phyloP scores from a whole-genome alignment of 345 rosid genomes.

The Trapa incisa region DNA sequence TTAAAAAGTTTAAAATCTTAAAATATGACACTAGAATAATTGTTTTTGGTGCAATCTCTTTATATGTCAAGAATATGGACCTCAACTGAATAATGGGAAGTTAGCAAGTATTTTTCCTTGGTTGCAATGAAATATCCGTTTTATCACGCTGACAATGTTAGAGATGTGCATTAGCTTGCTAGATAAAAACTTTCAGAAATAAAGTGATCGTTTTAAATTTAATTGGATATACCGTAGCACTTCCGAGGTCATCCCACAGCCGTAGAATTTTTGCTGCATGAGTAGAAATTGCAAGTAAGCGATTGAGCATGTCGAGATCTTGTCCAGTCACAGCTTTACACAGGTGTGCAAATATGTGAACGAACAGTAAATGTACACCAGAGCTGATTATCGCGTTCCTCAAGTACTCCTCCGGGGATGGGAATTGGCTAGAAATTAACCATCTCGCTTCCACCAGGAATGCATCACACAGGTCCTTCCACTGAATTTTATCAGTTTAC shows the following conservation, averaged over 20 bases:
- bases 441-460: slow-evolving; percentile 52
- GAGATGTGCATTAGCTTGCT: too few relatives aligned
- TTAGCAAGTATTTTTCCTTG: too few relatives aligned
- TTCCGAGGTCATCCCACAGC: slow-evolving; percentile 30
- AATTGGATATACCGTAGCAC: slow-evolving; percentile 15
- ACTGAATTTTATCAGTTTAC: slow-evolving; percentile 19
- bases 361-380: slow-evolving; percentile 33
- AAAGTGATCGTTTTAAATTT: too few relatives aligned
- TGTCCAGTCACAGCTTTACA: slow-evolving; percentile 22
- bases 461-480: slow-evolving; percentile 39
- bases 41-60: too few relatives aligned
- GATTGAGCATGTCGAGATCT: slow-evolving; percentile 21
- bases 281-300: slow-evolving; percentile 1
- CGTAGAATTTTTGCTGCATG: slow-evolving; percentile 20
- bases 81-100: too few relatives aligned
- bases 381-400: slow-evolving; percentile 45
- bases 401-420: slow-evolving; percentile 35
- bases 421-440: slow-evolving; percentile 27
- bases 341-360: slow-evolving; percentile 36
- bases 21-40: too few relatives aligned
- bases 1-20: too few relatives aligned
- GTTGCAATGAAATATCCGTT: too few relatives aligned
- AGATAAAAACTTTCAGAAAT: too few relatives aligned
- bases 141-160: background rate
- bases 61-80: too few relatives aligned